Evolutionary conservation across 495 filamentous ascomycete genomes (phyloP).

Genomic region (Penicillium mononematosum): DNA sequence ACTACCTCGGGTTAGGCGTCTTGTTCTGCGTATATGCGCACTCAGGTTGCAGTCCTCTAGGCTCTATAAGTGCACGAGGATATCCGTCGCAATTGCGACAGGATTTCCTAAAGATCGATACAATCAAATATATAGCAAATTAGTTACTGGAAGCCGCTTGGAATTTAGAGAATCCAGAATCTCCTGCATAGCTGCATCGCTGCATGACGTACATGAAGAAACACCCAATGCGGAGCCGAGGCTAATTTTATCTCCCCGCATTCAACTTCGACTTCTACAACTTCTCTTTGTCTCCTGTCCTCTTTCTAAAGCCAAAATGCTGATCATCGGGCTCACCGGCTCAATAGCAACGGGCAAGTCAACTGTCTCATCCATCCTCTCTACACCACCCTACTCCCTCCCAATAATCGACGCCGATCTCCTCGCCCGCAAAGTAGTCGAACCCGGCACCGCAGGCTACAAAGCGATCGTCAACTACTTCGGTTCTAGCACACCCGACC

Average conservation of each 20-base stretch:
- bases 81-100: not conserved
- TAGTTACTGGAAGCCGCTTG: not conserved
- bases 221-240: slow-evolving; percentile 19
- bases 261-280: slow-evolving; percentile 4
- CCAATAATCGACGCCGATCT: slow-evolving; percentile 95
- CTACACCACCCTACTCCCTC: slow-evolving; percentile 73
- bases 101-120: not conserved
- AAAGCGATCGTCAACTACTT: slow-evolving; percentile 77
- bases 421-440: slow-evolving; percentile 85
- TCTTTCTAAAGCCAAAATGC: slow-evolving; percentile 54
- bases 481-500: slow-evolving; percentile 73
- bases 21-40: not conserved
- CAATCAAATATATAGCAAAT: slow-evolving; percentile 2
- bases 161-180: not conserved
- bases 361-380: slow-evolving; percentile 83
- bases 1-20: not conserved
- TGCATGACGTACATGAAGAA: not conserved
- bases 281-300: not conserved
- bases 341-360: slow-evolving; percentile 98
- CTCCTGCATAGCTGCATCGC: too few species aligned
- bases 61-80: not conserved
- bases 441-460: slow-evolving; percentile 83
- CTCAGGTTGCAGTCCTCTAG: not conserved
- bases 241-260: slow-evolving; percentile 23
- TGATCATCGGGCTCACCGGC: slow-evolving; percentile 93